phyloP scores from a whole-genome alignment of 2,329 filamentous ascomycete species.

The Clonostachys chloroleuca region DNA sequence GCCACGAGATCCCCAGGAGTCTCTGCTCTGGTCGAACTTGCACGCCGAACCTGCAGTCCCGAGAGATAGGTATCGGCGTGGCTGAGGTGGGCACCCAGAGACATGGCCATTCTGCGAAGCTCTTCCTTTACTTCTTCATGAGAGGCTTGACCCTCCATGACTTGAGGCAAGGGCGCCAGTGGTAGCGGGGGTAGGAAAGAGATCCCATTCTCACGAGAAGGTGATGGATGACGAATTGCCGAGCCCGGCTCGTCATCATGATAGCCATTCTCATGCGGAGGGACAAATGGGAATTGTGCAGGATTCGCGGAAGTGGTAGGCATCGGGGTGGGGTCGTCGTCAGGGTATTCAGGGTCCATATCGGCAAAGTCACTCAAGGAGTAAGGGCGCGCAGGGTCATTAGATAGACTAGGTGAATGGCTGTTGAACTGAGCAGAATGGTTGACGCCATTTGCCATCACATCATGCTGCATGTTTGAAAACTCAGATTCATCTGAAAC shows the following conservation, averaged over 20 bases:
- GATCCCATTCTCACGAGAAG: neutral
- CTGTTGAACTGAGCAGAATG: conserved; percentile 4
- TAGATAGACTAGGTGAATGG: neutral
- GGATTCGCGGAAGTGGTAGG: neutral
- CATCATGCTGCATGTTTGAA: conserved; percentile 18
- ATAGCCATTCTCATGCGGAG: neutral
- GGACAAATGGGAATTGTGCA: neutral
- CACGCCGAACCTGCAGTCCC: conserved; percentile 27
- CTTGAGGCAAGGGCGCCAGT: conserved; percentile 40
- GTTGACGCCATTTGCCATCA: conserved; percentile 9
- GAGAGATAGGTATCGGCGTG: conserved; percentile 38
- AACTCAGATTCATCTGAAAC: conserved; percentile 54
- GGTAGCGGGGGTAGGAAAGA: conserved; percentile 25
- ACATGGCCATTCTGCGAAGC: conserved; percentile 45
- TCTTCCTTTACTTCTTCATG: conserved; percentile 45
- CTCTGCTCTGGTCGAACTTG: conserved; percentile 21
- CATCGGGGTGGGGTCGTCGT: conserved; percentile 1
- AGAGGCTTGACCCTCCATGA: conserved; percentile 50
- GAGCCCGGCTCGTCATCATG: neutral
- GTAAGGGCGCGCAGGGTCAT: conserved; percentile 17
- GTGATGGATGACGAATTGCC: neutral
- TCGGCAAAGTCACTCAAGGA: conserved; percentile 34
- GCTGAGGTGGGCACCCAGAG: conserved; percentile 41
- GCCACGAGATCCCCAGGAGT: conserved; percentile 8
- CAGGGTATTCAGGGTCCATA: conserved; percentile 27